phyloP scores from a whole-genome alignment of 2,329 filamentous ascomycete species.

The Cordyceps javanica region DNA sequence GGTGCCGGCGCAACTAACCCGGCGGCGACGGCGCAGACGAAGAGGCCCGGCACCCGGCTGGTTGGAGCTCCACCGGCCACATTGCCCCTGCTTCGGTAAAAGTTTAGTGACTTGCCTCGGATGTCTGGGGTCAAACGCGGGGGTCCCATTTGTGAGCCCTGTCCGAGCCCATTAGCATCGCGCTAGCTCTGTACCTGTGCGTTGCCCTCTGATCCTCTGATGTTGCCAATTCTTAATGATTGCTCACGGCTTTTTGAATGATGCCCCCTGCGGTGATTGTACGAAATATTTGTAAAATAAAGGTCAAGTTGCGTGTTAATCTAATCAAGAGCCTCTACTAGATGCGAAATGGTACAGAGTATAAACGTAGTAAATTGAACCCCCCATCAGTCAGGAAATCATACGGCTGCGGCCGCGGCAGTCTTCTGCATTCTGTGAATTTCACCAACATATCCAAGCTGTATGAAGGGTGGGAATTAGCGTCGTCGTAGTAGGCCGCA shows the following conservation, averaged over 20 bases:
- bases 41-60: too few relatives aligned
- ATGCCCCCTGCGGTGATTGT: too few relatives aligned
- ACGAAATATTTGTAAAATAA: too few relatives aligned
- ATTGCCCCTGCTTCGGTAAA: conserved; percentile 1
- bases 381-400: not conserved
- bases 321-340: not conserved
- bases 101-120: not conserved
- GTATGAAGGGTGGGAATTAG: not conserved
- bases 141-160: not conserved
- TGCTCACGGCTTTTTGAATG: too few relatives aligned
- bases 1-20: not conserved
- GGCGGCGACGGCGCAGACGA: not conserved
- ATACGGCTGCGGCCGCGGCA: not conserved
- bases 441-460: not conserved
- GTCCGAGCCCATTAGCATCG: not conserved
- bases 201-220: too few relatives aligned
- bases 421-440: conserved; percentile 5
- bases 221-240: not conserved
- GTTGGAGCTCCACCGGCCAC: not conserved
- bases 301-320: too few relatives aligned
- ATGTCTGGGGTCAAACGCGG: not conserved
- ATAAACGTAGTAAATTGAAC: not conserved
- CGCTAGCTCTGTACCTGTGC: not conserved
- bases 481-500: not conserved
- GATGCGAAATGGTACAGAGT: not conserved